Evolutionary conservation across 768 basidiomycete genomes (phyloP), one percentile per base, ranked within the genome.

Genomic region (Lactarius psammicola): DNA sequence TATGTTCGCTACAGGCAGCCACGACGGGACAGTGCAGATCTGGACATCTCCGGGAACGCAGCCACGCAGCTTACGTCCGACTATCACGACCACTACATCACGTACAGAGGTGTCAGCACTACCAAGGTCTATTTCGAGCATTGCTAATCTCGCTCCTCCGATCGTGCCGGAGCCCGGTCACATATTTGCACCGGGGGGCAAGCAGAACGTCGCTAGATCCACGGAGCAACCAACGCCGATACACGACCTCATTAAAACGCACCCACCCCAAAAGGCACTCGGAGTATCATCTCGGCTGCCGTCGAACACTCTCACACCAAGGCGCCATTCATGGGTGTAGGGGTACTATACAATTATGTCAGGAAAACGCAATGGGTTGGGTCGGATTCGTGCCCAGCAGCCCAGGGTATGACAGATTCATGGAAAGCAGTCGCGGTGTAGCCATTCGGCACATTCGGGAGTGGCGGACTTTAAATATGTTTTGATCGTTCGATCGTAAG

Each of bases 21-120:
- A 90, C 71, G 89, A 92, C 66, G 90, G 91, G 23, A 85, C 81
- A 1, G 83, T 93, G 46, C 81, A 87, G 38, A 84, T 92, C 58
- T 92, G 91, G 86, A 87, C 88, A 13, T 61, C 65, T 1, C 55
- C 44, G 20, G 36, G 15, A 23, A 61, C 10, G 18, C 44, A 34
- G 2, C 30, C 34, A 44, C 60, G 59, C 42, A 40, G 51, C 33
- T 60, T 40, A 26, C 68, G 51, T 56, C 54, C 59, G 10, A 18
- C 49, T 28, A 18, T 42, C 28, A 28, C 56, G 31, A 55, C 57
- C 13, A 26, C 62, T 15, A 62, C 60, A 33, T 51, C 63, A 0
- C 66, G 40, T 46, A 62, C 57, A 20, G 56, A 56, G 18, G 58
- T 31, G 18, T 42, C 59, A 9, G 60, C 36, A 30, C 44, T 26